A percentile compares a stretch with the other conserved stretches of the same genome.
Evolutionary conservation across 768 basidiomycete species (phyloP).

Genomic region (Pholiota microspora): DNA sequence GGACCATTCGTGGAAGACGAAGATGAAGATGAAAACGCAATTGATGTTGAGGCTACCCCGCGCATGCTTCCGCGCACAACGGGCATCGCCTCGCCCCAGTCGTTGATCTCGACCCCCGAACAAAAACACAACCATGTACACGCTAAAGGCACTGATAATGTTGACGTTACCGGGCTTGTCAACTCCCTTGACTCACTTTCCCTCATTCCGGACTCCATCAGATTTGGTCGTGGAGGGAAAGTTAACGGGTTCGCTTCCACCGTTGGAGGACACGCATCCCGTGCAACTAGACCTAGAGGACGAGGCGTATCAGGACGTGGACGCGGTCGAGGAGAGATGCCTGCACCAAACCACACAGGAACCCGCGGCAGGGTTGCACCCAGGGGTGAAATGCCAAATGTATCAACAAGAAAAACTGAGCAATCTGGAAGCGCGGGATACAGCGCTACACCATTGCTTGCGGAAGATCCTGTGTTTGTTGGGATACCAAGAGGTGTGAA

Average conservation of each 20-base stretch:
- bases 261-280: too few species aligned
- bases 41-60: slow-evolving; percentile 27
- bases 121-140: slow-evolving; percentile 4
- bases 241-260: slow-evolving; percentile 52
- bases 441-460: too few species aligned
- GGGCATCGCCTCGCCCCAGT: slow-evolving; percentile 18
- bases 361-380: too few species aligned
- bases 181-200: slow-evolving; percentile 43
- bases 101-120: slow-evolving; percentile 15
- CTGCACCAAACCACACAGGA: too few species aligned
- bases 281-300: too few species aligned
- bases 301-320: slow-evolving; percentile 13
- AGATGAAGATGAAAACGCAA: slow-evolving; percentile 14
- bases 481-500: too few species aligned
- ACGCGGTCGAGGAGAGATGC: slow-evolving; percentile 22
- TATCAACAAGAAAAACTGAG: too few species aligned
- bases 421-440: too few species aligned
- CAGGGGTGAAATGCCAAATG: too few species aligned
- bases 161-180: slow-evolving; percentile 47
- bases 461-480: too few species aligned
- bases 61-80: slow-evolving; percentile 20
- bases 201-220: slow-evolving; percentile 65
- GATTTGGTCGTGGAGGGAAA: slow-evolving; percentile 73
- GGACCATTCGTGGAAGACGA: slow-evolving; percentile 18
- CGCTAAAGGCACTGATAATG: slow-evolving; percentile 15